phyloP scores from a whole-genome alignment of 495 filamentous ascomycete genomes.

The Penicillium dipodomyicola region DNA sequence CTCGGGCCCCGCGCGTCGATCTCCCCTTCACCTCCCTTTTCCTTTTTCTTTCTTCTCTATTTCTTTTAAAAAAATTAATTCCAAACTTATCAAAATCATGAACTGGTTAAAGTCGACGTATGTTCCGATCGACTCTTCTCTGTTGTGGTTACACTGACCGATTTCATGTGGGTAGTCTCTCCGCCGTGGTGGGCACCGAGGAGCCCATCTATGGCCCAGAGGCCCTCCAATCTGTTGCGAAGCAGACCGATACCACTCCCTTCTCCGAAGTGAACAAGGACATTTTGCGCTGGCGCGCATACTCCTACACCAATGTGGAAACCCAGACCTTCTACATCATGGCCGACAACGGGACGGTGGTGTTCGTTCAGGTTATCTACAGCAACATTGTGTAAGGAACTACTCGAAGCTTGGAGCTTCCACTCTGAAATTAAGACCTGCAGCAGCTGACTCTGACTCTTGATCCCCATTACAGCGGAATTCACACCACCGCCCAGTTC shows the following conservation, averaged over 20 bases:
- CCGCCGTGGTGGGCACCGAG: conserved; percentile 88
- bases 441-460: conserved; percentile 3
- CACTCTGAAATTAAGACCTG: background rate
- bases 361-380: conserved; percentile 89
- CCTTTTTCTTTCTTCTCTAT: conserved; percentile 16
- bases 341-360: conserved; percentile 72
- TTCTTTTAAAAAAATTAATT: conserved; percentile 11
- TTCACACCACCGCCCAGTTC: conserved; percentile 88
- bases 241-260: conserved; percentile 74
- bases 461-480: conserved; percentile 55
- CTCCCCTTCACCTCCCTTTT: conserved; percentile 25
- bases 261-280: conserved; percentile 75
- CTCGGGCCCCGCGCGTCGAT: conserved; percentile 35
- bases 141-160: conserved; percentile 23
- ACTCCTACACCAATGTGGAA: conserved; percentile 86
- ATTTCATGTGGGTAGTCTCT: conserved; percentile 56
- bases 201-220: conserved; percentile 95
- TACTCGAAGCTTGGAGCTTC: background rate
- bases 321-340: conserved; percentile 95
- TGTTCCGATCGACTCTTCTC: conserved; percentile 25
- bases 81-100: conserved; percentile 36
- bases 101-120: conserved; percentile 76
- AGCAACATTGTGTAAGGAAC: conserved; percentile 86
- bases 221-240: conserved; percentile 79
- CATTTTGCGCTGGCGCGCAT: conserved; percentile 74